Percentiles rank a stretch among this genome's conserved stretches.
Conservation (phyloP, 2,329 filamentous ascomycete species). For the Fusarium coicis region DNA sequence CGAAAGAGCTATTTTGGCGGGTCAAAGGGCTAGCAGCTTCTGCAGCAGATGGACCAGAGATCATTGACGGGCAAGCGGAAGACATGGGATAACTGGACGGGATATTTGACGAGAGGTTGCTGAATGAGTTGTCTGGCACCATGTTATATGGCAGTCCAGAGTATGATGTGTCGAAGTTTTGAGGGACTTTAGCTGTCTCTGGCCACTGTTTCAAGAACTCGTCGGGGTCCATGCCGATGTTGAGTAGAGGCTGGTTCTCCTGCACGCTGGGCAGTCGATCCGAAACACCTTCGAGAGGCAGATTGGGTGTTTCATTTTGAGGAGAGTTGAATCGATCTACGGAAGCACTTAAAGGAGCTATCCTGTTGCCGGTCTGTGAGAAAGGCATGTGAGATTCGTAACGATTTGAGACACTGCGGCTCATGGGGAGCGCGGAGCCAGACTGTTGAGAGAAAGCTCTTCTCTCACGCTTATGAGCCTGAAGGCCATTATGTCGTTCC, state of each 20-base stretch:
- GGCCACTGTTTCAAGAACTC: constrained; percentile 51
- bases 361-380: constrained; percentile 46
- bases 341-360: constrained; percentile 46
- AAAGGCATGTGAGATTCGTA: constrained; percentile 55
- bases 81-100: constrained; percentile 44
- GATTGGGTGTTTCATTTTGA: constrained; percentile 46
- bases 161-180: constrained; percentile 38
- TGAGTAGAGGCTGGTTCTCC: constrained; percentile 47
- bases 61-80: constrained; percentile 57
- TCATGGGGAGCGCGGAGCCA: constrained; percentile 53
- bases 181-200: constrained; percentile 30
- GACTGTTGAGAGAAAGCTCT: constrained; percentile 46
- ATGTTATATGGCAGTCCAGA: constrained; percentile 22
- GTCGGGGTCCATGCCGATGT: constrained; percentile 53
- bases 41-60: constrained; percentile 53
- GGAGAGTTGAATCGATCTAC: constrained; percentile 48
- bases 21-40: constrained; percentile 55
- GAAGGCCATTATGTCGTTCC: constrained; percentile 28
- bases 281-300: constrained; percentile 35
- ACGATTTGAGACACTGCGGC: constrained; percentile 56
- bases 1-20: constrained; percentile 55
- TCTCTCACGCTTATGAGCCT: constrained; percentile 36
- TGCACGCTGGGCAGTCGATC: constrained; percentile 51
- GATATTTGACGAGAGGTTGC: constrained; percentile 31
- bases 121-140: constrained; percentile 31